Base-by-base conservation (phyloP, 495 filamentous ascomycete species). In the Podospora pseudocomata region DNA sequence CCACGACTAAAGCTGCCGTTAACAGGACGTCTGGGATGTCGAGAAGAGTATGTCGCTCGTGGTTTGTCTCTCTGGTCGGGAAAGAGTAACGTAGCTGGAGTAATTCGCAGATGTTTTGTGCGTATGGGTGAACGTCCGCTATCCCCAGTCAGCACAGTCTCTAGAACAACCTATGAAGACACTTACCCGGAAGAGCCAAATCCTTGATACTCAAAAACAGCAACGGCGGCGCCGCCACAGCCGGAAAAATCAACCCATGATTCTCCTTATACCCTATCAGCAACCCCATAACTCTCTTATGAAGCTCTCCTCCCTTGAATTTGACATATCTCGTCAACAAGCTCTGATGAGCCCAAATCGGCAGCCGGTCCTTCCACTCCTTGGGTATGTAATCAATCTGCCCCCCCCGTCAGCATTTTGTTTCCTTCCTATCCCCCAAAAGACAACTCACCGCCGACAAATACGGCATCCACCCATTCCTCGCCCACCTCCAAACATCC, bases 161-260 rank as follows among this genome's bases (percentile, higher is more conserved):
- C 1, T 26, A 20, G 53, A 44, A 34, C 2, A 7, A 15, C 5
- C 20, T 23, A 23, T 23, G 23, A 16, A 16, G n/a, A 34, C 28
- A 74, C 86, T 67, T 87, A 94, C 92, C 75, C 56, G 95, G 95
- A 23, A 99, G 80, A 9, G 89, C 87, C 27, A 98, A 82, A 59
- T 90, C 84, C 68, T 84, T 88, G 30, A 96, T 85, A 67, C 90
- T 89, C 54, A 88, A 84, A 66, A 89, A 87, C 9, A 93, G 75
- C 19, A 96, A 70, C 5, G 90, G 76, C 5, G 88, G 84, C 19
- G 79, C 75, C 65, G 96, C 96, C 53, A 97, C 71, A 0, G 86
- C 78, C 1, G 95, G 94, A 64, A 97, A 88, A 0, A 78, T 73
- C 72, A 97, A 82, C 19, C 85, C 86, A 73, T 91, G 94, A 30